Base-by-base conservation (phyloP, 2,329 filamentous ascomycete species). In the Neoarthrinium moseri region DNA sequence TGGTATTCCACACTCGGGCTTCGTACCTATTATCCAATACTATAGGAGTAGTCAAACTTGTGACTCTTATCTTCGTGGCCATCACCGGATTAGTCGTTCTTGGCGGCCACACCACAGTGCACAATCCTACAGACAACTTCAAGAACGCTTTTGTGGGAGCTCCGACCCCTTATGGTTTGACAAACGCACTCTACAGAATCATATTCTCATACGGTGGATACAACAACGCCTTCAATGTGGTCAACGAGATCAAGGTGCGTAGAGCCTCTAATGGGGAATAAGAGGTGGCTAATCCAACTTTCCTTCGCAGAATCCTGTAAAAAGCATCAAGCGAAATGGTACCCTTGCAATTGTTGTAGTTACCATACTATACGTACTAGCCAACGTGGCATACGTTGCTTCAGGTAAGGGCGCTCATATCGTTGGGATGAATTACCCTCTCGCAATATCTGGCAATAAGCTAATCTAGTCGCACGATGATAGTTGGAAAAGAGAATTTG, bases 311-410 rank as follows among this genome's bases (percentile, higher is more conserved):
- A 77, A 82, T 49, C 81, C 81, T 0, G 69, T 84, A 23, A 74
- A 71, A 24, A 76, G 73, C 0, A 69, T 84, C 17, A 74, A 75
- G 39, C 72, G 61, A 55, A 70, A 72, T 49, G 78, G 71, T 6
- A 67, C 72, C 2, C 56, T 73, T 2, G 78, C 80, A 0, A 62
- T 84, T 1, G 36, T 73, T 0, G 57, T 77, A 0, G 78, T 83
- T 2, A 70, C 77, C 0, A 59, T 75, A 0, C 62, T 84, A 0
- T 84, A 83, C 58, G 69, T 81, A 13, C 61, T 84, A 1, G 78
- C 73, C 49, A 84, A 84, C 45, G 65, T 85, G 21, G 81, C 81
- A 0, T 84, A 82, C 59, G 82, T 84, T 50, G 69, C 79, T 0
- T 77, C 76, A 1, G 73, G 68, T 59, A 50, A 58, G 53, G 46